Base-by-base conservation (phyloP, 441 rosid genomes). In the Gossypium laxum region DNA sequence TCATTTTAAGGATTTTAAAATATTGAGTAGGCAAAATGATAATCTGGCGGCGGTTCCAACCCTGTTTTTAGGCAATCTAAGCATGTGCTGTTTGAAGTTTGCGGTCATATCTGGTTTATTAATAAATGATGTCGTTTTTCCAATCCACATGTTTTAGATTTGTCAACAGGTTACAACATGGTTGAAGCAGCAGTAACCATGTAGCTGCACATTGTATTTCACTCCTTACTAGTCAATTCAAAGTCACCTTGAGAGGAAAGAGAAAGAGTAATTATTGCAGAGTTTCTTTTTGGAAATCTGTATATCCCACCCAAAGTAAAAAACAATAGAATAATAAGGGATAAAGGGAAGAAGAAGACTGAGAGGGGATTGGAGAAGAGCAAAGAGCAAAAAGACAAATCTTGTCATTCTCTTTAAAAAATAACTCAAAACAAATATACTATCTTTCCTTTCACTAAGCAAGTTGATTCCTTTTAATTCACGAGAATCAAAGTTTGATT, bases 401-500 rank as follows among this genome's bases (percentile, higher is more conserved):
- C 28, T 67, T 67, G 17, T 28, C 43, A 6, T 50, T 51, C 14
- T 26, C 57, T 26, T 15, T 3, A 26, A 30, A 4, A 6, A 51
- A 8, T 26, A 14, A 51, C 17, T 8, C 56, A n/a, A 3, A 28
- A 48, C 67, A 43, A 64, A 43, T 11, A 43, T 43, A 45, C 28
- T 6, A 5, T 41, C 51, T 63, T 45, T 22, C 38, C 34, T 6
- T 38, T 11, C 54, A 32, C 54, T n/a, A 50, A 71, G 73, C 65
- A 65, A 72, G 75, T 72, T 72, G 52, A 15, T 34, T 58, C 70
- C 3, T 67, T 1, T 41, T 7, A 24, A 38, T 32, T 61, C 52
- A 65, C 24, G 70, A 41, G 48, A 10, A 63, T 21, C 38, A 32
- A 58, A 57, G 55, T 70, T 43, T 58, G 63, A 45, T 62, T 55